Evolutionary conservation across 1,139 yeast genomes (phyloP), one percentile per base, ranked within the genome.

Genomic region (Candida sp.): DNA sequence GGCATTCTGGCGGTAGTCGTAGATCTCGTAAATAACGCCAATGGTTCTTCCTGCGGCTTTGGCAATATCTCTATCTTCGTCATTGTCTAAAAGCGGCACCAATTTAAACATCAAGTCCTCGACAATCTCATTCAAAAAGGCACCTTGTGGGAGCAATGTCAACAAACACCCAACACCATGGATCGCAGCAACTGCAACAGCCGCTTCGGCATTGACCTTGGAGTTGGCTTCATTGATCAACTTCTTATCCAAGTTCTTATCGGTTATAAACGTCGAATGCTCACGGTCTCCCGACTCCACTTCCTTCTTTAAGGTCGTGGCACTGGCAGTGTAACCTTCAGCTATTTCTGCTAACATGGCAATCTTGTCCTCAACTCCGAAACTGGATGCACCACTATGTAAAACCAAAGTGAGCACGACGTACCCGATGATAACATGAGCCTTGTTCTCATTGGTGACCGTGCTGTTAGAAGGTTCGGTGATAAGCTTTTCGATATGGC

Each of bases 21-120:
- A 86, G 12, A 80, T 61, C 61, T 88, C 92, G 63, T 83, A 86
- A 54, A 80, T 75, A 38, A 88, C 73, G 0, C 88, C 94, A 54
- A 85, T 72, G 5, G 85, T 71, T 63, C 88, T 72, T 33, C 85
- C 86, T 8, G 85, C 80, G 34, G 92, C 83, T 62, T 81, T 67
- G 46, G 80, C 58, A 55, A 74, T 63, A 50, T 81, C 76, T 49
- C 71, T 58, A 54, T 64, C 69, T 33, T 66, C 69, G 35, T 80
- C 84, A 56, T 75, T 71, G 50, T 77, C 81, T 31, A 80, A 65
- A 42, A 78, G 67, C 5, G 73, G 70, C 11, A 78, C 68, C 23
- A 78, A 60, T 46, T 77, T 78, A 31, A 73, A 61, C 51, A 78
- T 58, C 23, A 65, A 63, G 42, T 70, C 75, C 46, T 74, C 74